phyloP scores from a whole-genome alignment of 768 basidiomycete species.

The Cystofilobasidium bisporidii region DNA sequence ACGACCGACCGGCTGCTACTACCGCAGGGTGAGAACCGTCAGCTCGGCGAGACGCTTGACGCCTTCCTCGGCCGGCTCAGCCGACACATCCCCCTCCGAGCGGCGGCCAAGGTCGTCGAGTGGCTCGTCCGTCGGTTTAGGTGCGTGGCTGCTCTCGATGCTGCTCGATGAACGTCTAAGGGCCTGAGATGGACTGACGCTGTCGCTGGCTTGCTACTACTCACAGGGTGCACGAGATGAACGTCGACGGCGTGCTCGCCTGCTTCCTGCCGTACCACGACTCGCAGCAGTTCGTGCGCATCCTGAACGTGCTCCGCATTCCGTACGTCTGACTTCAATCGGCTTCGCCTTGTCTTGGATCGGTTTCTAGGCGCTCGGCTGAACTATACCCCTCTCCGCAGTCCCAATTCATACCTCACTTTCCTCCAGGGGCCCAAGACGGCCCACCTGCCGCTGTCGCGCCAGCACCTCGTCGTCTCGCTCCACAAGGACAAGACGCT shows the following conservation, averaged over 20 bases:
- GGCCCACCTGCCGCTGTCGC: conserved; percentile 62
- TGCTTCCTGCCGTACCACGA: conserved; percentile 92
- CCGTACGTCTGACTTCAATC: too few relatives aligned
- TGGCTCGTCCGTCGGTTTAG: conserved; percentile 92
- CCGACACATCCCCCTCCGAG: conserved; percentile 68
- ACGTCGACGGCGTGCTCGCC: conserved; percentile 62
- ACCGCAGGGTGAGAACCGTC: conserved; percentile 51
- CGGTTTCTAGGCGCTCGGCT: conserved; percentile 19
- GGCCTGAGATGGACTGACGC: neutral
- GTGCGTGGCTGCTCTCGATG: conserved; percentile 42
- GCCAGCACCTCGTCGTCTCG: conserved; percentile 60
- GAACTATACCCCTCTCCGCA: neutral
- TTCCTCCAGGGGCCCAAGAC: conserved; percentile 69
- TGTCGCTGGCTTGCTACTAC: neutral
- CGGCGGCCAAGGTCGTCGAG: conserved; percentile 74
- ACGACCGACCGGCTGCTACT: conserved; percentile 68
- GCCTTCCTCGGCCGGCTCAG: conserved; percentile 62
- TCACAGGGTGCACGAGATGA: conserved; percentile 81
- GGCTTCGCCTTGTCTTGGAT: conserved; percentile 30
- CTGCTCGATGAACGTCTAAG: neutral
- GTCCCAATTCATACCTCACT: conserved; percentile 42
- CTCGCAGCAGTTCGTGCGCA: conserved; percentile 85
- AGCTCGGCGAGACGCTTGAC: conserved; percentile 55
- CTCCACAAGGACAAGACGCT: conserved; percentile 39
- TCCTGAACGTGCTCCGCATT: conserved; percentile 75